phyloP scores from a whole-genome alignment of 202 grass and related monocot species.

The Zoysia matrella region DNA sequence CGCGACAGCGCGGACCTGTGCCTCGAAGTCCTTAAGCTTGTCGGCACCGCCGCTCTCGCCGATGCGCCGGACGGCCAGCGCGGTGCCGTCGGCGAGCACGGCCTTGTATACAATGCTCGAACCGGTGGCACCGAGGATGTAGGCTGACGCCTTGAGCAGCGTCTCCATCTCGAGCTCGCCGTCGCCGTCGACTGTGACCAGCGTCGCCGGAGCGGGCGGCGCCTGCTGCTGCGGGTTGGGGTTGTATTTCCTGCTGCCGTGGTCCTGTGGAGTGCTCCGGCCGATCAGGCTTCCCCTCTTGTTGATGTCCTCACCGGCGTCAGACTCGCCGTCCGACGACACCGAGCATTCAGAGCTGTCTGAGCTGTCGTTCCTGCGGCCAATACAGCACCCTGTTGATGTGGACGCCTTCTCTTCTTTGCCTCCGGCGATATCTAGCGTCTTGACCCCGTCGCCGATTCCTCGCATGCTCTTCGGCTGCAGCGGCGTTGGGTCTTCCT shows the following conservation, averaged over 20 bases:
- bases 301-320: conserved; percentile 50
- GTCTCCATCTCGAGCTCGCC: conserved; percentile 91
- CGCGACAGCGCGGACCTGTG: conserved; percentile 79
- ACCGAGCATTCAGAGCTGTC: conserved; percentile 71
- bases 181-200: conserved; percentile 85
- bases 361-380: conserved; percentile 55
- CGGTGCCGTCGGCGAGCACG: conserved; percentile 81
- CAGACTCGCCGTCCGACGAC: conserved; percentile 62
- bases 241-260: conserved; percentile 55
- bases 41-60: conserved; percentile 81
- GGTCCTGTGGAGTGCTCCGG: conserved; percentile 49
- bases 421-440: conserved; percentile 28
- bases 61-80: conserved; percentile 81
- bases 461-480: conserved; percentile 45
- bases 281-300: conserved; percentile 42
- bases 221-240: conserved; percentile 29
- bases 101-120: conserved; percentile 99
- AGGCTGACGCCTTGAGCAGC: conserved; percentile 92
- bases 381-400: conserved; percentile 64
- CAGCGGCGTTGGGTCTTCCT: conserved; percentile 31
- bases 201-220: conserved; percentile 44
- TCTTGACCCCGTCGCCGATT: conserved; percentile 39
- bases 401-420: conserved; percentile 49
- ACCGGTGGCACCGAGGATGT: conserved; percentile 91
- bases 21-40: conserved; percentile 96